These are phyloP conservation scores for Agaricus blazei DNA, from an alignment of 768 basidiomycete species.

Conservation along the genomic window DNA sequence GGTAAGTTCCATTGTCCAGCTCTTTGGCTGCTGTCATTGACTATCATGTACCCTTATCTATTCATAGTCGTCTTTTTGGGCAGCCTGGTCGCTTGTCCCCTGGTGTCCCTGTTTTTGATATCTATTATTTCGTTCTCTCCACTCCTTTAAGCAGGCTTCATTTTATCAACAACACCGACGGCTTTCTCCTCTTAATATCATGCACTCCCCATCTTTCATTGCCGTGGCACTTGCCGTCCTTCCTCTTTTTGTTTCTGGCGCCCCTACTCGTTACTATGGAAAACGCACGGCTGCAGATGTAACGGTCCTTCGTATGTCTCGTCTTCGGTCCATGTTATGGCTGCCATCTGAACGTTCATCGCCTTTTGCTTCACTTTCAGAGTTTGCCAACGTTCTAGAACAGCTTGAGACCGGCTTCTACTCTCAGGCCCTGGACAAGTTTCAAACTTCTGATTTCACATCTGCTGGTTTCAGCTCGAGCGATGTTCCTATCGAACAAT, in stretches of 20 bases:
- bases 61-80: slow-evolving; percentile 37
- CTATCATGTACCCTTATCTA: slow-evolving; percentile 15
- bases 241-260: slow-evolving; percentile 43
- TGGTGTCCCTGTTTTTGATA: slow-evolving; percentile 25
- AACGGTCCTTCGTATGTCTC: no score
- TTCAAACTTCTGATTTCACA: no score
- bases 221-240: slow-evolving; percentile 36
- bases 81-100: slow-evolving; percentile 65
- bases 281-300: no score
- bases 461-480: no score
- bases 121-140: slow-evolving; percentile 24
- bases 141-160: slow-evolving; percentile 40
- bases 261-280: slow-evolving; percentile 23
- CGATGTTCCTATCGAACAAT: no score
- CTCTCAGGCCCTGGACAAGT: no score
- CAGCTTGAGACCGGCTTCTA: no score
- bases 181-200: slow-evolving; percentile 28
- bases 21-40: slow-evolving; percentile 6
- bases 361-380: no score
- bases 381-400: no score
- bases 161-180: slow-evolving; percentile 25
- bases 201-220: slow-evolving; percentile 41
- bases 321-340: no score
- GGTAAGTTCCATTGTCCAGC: slow-evolving; percentile 22
- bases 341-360: no score